A percentile compares a stretch with the other conserved stretches of the same genome.
These are phyloP conservation scores for Antrodiella citrinella DNA, from an alignment of 768 basidiomycete species.

Conservation along the genomic window DNA sequence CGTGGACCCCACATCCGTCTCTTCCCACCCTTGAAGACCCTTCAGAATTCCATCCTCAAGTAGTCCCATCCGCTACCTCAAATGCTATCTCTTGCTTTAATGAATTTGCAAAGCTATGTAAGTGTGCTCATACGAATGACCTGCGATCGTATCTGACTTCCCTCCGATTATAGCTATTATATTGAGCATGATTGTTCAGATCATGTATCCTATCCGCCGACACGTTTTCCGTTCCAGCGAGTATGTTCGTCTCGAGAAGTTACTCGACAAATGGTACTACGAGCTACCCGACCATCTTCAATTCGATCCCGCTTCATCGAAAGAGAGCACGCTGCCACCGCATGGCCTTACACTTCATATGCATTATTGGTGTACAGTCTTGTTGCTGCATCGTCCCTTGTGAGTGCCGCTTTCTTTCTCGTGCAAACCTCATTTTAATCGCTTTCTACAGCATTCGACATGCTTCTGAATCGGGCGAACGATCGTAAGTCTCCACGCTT, in stretches of 20 bases:
- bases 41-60: constrained; percentile 9
- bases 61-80: constrained; percentile 30
- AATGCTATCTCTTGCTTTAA: constrained; percentile 69
- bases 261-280: constrained; percentile 68
- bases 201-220: constrained; percentile 60
- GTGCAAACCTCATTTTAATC: neutral
- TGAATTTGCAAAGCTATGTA: constrained; percentile 64
- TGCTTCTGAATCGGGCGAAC: constrained; percentile 11
- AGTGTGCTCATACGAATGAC: constrained; percentile 21
- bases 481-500: constrained; percentile 10
- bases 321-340: constrained; percentile 40
- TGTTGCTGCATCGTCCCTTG: constrained; percentile 76
- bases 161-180: constrained; percentile 60
- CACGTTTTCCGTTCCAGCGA: constrained; percentile 50
- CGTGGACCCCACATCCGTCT: constrained; percentile 37
- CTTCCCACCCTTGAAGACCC: constrained; percentile 25
- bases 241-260: constrained; percentile 46
- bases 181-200: constrained; percentile 58
- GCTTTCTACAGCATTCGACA: constrained; percentile 24
- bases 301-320: constrained; percentile 44
- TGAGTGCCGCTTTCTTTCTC: constrained; percentile 36
- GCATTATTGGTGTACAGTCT: constrained; percentile 79
- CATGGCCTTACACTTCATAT: constrained; percentile 71
- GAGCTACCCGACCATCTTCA: constrained; percentile 63
- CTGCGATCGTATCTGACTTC: neutral